Percentiles rank a stretch among this genome's conserved stretches.
Conservation (phyloP, 352 stramenopile genomes). For the Phytophthora fragariae region DNA sequence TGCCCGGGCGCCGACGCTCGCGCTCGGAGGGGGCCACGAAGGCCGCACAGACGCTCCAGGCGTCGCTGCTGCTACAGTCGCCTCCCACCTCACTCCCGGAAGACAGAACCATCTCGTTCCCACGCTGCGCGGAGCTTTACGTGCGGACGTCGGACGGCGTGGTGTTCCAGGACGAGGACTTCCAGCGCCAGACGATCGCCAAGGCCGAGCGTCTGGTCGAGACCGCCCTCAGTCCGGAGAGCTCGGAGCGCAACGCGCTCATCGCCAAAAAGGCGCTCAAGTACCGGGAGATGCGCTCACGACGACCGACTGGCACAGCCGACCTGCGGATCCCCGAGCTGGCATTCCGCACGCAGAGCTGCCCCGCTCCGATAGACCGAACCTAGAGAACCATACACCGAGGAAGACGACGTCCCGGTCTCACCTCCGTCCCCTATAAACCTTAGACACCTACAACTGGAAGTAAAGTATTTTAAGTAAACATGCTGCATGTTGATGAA, state of each 20-base stretch:
- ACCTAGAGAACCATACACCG: neutral
- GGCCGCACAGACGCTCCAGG: constrained; percentile 12
- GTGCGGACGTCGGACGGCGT: constrained; percentile 37
- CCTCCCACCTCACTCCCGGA: neutral
- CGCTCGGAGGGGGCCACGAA: constrained; percentile 32
- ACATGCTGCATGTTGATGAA: constrained; percentile 5
- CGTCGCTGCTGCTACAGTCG: constrained; percentile 8
- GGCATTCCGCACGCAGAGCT: constrained; percentile 32
- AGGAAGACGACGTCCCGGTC: no score
- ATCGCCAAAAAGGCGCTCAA: constrained; percentile 45
- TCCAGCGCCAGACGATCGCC: constrained; percentile 37
- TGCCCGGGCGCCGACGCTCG: constrained; percentile 26
- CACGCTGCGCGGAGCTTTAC: constrained; percentile 30
- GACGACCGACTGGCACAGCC: constrained; percentile 17
- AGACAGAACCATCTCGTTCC: neutral
- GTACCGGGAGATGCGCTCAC: constrained; percentile 39
- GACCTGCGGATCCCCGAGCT: neutral
- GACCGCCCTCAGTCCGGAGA: constrained; percentile 35
- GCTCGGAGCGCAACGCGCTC: constrained; percentile 40
- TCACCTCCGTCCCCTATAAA: constrained; percentile 11
- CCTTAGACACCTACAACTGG: constrained; percentile 12
- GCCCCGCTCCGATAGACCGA: constrained; percentile 13
- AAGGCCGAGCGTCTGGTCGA: constrained; percentile 40
- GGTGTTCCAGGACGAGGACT: constrained; percentile 41
- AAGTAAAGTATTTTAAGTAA: constrained; percentile 22